Base-by-base conservation (phyloP, 345 rosid genomes). In the Carallia pectinifolia region DNA sequence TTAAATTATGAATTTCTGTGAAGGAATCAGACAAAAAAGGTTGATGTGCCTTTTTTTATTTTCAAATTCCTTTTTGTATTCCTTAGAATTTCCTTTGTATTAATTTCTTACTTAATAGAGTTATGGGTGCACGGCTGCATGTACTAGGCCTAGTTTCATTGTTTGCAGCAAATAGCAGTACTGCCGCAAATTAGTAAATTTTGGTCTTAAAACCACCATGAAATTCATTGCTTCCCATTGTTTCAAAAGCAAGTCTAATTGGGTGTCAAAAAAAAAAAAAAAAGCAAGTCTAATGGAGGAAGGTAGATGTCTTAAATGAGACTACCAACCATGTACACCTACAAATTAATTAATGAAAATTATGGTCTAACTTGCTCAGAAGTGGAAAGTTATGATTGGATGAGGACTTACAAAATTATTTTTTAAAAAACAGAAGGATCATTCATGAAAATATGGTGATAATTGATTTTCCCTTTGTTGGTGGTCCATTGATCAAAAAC, bases 141-240 rank as follows among this genome's bases (percentile, higher is more conserved):
- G 59, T 18, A 10, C n/a, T 17, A 27, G 33, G 19, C 15, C 29
- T 23, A 15, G 58, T 61, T 70, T 33, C 67, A 67, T n/a, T 65
- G 62, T 63, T 61, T 59, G 55, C 52, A 55, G 33, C 39, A 70
- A 70, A 70, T 63, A 54, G 71, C 12, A 58, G 63, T 16, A 17
- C 30, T 54, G 53, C 39, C 63, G 31, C 1, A 31, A 27, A 3
- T 17, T 37, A 53, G 48, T 1, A 29, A 71, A n/a, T 23, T 63
- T 63, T 63, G 68, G 40, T 31, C 33, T 53, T 29, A 27, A 62
- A 38, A 38, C 55, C 12, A 4, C 44, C 17, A 44, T 29, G 40
- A 12, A 34, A 2, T 64, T 54, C 56, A 15, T 54, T 5, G 75
- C 48, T 47, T 40, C 60, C 60, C 61, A 19, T 62, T 36, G 66